Percentiles rank a stretch among this genome's conserved stretches.
phyloP scores from a whole-genome alignment of 1,284 basidiomycete species.

The Ganoderma boninense region DNA sequence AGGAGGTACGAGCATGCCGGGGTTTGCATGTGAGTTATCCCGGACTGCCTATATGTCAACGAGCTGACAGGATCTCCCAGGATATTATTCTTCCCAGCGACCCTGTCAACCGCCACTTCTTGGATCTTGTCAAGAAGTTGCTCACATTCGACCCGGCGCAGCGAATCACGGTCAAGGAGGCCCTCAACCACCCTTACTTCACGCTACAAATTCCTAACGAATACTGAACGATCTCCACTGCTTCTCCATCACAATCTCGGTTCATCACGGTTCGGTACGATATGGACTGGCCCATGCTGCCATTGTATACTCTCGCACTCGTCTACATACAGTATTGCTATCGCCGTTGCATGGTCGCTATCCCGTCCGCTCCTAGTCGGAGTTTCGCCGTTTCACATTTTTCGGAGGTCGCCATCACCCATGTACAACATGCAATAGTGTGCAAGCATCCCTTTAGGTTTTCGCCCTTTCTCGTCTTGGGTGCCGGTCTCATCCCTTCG shows the following conservation, averaged over 20 bases:
- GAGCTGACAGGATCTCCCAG: constrained; percentile 46
- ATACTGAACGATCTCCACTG: constrained; percentile 38
- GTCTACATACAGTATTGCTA: constrained; percentile 42
- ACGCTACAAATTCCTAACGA: constrained; percentile 61
- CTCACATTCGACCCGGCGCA: constrained; percentile 92
- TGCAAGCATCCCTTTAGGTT: constrained; percentile 33
- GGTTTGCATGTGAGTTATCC: constrained; percentile 68
- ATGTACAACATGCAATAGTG: constrained; percentile 46
- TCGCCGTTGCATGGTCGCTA: constrained; percentile 40
- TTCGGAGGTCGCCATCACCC: constrained; percentile 37
- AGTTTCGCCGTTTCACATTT: constrained; percentile 31
- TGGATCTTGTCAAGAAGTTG: constrained; percentile 87
- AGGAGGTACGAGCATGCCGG: constrained; percentile 91
- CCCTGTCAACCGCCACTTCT: constrained; percentile 79
- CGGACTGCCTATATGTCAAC: neutral
- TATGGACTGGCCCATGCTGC: constrained; percentile 40
- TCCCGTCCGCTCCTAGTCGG: constrained; percentile 37
- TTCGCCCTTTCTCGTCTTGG: constrained; percentile 31
- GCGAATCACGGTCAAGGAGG: constrained; percentile 87
- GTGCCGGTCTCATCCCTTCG: constrained; percentile 21
- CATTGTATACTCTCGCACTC: constrained; percentile 41
- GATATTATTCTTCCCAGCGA: constrained; percentile 86
- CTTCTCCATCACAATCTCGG: constrained; percentile 23
- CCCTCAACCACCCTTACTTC: constrained; percentile 90
- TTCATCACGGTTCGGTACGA: constrained; percentile 33